Evolutionary conservation across 2,329 filamentous ascomycete species (phyloP), one percentile per base, ranked within the genome.

Genomic region (Sporothrix pallida): DNA sequence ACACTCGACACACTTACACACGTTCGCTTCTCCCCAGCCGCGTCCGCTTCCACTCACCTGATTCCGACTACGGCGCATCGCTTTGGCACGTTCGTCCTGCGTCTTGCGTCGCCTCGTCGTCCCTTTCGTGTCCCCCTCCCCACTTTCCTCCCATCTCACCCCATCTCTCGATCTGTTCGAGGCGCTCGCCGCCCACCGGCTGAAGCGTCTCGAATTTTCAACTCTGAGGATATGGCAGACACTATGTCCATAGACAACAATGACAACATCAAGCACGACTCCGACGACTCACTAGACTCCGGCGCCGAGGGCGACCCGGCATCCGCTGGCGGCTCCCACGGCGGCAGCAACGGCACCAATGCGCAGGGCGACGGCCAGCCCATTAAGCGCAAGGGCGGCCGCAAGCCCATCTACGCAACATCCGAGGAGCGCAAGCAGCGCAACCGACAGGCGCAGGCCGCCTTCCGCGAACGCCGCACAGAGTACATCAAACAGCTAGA

Each of bases 401-500:
- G 96, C 80, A 99, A 98, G 86, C 96, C 96, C 95, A 98, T 98
- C 77, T 99, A 99, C 87, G 96, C 96, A 72, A 99, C 96, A 50
- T 98, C 96, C 12, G 96, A 99, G 83, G 96, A 99, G 84, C 91
- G 96, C 80, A 98, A 99, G 86, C 96, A 98, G 84, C 90, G 96
- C 77, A 99, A 99, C 81, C 88, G 96, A 78, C 96, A 98, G 85
- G 96, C 96, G 67, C 96, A 99, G 84, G 96, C 96, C 72, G 96
- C 96, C 74, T 99, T 99, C 80, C 92, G 96, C 78, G 96, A 99
- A 84, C 92, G 96, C 77, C 91, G 96, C 74, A 98, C 95, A 72
- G 96, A 99, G 86, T 99, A 99, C 83, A 99, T 99, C 85, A 98
- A 98, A 85, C 96, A 99, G 83, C 89, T 99, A 37, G 96, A 99